phyloP scores from a whole-genome alignment of 1,139 yeast species.

The Groenewaldozyma auringiensis region DNA sequence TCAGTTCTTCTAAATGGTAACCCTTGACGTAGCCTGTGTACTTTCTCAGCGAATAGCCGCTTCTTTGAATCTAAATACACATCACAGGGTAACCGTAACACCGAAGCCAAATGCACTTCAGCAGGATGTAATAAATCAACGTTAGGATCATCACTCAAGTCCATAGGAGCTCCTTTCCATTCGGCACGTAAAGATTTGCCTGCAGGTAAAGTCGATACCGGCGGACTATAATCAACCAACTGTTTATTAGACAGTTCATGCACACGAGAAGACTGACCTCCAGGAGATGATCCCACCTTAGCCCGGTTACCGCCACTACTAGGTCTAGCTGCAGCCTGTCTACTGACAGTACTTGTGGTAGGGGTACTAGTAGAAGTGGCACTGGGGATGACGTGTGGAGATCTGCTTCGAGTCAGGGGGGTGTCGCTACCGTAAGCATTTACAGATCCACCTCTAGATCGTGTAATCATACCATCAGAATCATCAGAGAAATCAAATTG shows the following conservation, averaged over 20 bases:
- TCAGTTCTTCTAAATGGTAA: conserved; percentile 93
- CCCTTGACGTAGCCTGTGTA: conserved; percentile 61
- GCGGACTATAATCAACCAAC: conserved; percentile 68
- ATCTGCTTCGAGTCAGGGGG: not conserved
- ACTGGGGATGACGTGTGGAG: not conserved
- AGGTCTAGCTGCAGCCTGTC: conserved; percentile 9
- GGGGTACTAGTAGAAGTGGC: not conserved
- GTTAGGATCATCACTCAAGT: conserved; percentile 69
- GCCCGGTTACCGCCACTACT: conserved; percentile 5
- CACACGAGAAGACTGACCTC: conserved; percentile 21
- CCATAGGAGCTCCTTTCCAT: conserved; percentile 99
- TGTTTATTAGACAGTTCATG: conserved; percentile 36
- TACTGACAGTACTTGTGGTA: conserved; percentile 5
- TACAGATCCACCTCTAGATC: not conserved
- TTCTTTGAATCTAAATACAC: conserved; percentile 88
- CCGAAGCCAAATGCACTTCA: conserved; percentile 79
- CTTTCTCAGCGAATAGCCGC: conserved; percentile 83
- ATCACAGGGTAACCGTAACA: conserved; percentile 79
- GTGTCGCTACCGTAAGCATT: not conserved
- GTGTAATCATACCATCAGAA: not conserved
- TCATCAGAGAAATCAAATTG: not conserved
- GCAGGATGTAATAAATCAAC: conserved; percentile 75
- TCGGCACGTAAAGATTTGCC: conserved; percentile 77
- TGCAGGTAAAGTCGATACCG: conserved; percentile 52
- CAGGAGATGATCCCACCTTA: conserved; percentile 14